A percentile compares a stretch with the other conserved stretches of the same genome.
Conservation (phyloP, 208 protist genomes). For the Trypanosomatidae sp. region DNA sequence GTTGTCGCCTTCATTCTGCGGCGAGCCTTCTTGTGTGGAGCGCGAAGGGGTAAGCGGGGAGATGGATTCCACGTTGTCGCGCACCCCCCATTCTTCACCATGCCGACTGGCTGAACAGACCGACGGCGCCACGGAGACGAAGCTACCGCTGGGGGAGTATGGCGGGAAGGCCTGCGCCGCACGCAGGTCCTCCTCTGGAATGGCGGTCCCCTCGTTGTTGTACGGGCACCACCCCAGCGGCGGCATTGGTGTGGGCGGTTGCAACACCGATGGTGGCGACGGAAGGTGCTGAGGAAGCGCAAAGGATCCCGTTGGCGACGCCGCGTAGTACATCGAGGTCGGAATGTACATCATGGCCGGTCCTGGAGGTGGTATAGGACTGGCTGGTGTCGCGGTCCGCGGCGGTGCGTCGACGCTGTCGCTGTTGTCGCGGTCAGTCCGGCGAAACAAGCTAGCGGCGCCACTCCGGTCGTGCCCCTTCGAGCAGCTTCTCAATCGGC, state of each 20-base stretch:
- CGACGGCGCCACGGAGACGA: background rate
- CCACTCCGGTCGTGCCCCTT: background rate
- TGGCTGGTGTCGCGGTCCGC: background rate
- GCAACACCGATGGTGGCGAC: background rate
- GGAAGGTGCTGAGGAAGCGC: slow-evolving; percentile 5
- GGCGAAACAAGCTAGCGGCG: background rate
- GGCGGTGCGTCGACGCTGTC: background rate
- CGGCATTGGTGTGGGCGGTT: background rate
- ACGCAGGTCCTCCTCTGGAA: background rate
- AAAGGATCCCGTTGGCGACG: slow-evolving; percentile 1
- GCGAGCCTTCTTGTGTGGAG: slow-evolving; percentile 2
- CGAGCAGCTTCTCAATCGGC: background rate
- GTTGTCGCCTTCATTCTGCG: background rate
- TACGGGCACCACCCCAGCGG: background rate
- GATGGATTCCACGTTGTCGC: background rate
- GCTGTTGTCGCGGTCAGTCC: background rate
- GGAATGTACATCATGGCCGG: slow-evolving; percentile 4
- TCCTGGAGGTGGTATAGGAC: background rate
- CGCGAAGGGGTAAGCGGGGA: slow-evolving; percentile 10
- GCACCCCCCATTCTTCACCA: background rate
- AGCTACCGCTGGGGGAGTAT: background rate
- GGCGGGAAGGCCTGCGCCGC: background rate
- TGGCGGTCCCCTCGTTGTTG: background rate
- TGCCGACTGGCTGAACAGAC: background rate
- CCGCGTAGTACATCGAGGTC: background rate